Conservation (phyloP, 75 land plant species). For the Selaginella tamariscina region DNA sequence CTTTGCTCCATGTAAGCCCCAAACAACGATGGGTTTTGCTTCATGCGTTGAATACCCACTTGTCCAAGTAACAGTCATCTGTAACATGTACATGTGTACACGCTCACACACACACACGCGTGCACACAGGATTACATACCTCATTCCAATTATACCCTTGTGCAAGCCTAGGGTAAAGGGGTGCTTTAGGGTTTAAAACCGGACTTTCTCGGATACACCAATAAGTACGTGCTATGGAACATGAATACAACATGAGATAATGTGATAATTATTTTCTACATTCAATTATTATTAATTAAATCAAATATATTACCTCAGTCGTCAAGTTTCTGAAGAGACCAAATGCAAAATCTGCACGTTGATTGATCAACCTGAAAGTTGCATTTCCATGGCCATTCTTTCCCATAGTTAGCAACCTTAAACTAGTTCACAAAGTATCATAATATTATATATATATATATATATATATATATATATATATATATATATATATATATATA, state of each 20-base stretch:
- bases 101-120: background rate
- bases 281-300: background rate
- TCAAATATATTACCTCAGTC: constrained; percentile 52
- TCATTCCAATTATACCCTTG: constrained; percentile 76
- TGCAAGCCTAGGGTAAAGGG: constrained; percentile 37
- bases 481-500: background rate
- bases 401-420: constrained; percentile 36
- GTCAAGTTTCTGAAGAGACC: constrained; percentile 75
- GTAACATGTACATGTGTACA: constrained; percentile 14
- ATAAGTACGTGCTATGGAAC: background rate
- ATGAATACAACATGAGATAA: background rate
- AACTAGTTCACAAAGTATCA: background rate
- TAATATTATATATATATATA: background rate
- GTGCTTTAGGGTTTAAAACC: background rate
- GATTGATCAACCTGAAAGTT: constrained; percentile 74
- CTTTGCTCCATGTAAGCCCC: constrained; percentile 41
- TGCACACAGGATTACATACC: constrained; percentile 29
- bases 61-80: constrained; percentile 99
- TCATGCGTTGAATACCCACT: constrained; percentile 76
- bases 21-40: constrained; percentile 67
- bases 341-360: constrained; percentile 74
- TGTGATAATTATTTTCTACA: background rate
- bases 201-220: background rate
- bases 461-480: background rate
- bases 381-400: constrained; percentile 51